Evolutionary conservation across 2,329 filamentous ascomycete genomes (phyloP).

Genomic region (Hortaea sp.): DNA sequence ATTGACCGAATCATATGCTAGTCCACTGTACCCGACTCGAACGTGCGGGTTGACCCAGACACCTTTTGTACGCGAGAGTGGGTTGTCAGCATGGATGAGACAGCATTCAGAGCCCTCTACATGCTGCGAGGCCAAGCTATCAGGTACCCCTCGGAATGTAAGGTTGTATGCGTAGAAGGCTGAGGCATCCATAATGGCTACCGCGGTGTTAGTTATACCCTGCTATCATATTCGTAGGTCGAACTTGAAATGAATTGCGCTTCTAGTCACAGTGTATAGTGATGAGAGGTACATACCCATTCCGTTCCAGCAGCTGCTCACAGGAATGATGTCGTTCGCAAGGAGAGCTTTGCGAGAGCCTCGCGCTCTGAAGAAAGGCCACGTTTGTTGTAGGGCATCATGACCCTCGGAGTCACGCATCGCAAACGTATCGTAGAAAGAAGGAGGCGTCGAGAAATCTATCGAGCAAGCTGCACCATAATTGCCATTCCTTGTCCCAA

Average conservation of each 20-base stretch:
- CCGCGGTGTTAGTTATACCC: too few species aligned
- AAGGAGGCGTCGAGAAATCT: slow-evolving; percentile 54
- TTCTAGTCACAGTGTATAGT: too few species aligned
- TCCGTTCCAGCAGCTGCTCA: slow-evolving; percentile 59
- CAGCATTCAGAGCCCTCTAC: slow-evolving; percentile 74
- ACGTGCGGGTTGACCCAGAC: slow-evolving; percentile 62
- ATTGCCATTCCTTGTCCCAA: slow-evolving; percentile 47
- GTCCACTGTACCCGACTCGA: slow-evolving; percentile 50
- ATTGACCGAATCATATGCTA: slow-evolving; percentile 19
- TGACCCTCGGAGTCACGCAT: slow-evolving; percentile 47
- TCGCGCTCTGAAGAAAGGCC: slow-evolving; percentile 48
- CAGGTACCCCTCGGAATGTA: slow-evolving; percentile 57
- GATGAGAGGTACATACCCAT: too few species aligned
- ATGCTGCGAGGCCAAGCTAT: slow-evolving; percentile 49
- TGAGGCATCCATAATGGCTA: slow-evolving; percentile 39
- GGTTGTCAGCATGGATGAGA: slow-evolving; percentile 64
- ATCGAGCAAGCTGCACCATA: slow-evolving; percentile 55
- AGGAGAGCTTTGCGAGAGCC: slow-evolving; percentile 46
- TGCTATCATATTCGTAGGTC: too few species aligned
- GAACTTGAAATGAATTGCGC: too few species aligned
- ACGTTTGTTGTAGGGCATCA: slow-evolving; percentile 43
- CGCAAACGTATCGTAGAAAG: slow-evolving; percentile 66
- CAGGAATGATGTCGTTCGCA: slow-evolving; percentile 44
- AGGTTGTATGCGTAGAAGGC: too few species aligned
- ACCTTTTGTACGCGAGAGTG: slow-evolving; percentile 40